Conservation (phyloP, 768 basidiomycete species). For the Mycena capillaripes region DNA sequence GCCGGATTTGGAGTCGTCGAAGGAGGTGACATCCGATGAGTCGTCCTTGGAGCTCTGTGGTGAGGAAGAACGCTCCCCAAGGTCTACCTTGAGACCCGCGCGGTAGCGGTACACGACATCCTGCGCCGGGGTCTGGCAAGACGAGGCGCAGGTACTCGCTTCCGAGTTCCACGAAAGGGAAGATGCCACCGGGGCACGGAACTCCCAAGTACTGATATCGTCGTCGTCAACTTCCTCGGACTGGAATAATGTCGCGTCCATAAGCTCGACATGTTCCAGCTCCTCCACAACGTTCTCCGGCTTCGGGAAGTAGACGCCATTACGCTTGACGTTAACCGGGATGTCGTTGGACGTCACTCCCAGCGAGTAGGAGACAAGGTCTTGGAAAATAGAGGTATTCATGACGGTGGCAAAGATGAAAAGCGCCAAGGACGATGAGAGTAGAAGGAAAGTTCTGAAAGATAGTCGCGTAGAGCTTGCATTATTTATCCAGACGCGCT, state of each 20-base stretch:
- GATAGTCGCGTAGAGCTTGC: not conserved
- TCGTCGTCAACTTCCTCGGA: slow-evolving; percentile 41
- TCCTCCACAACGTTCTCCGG: not conserved
- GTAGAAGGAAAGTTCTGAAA: slow-evolving; percentile 11
- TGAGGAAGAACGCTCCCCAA: slow-evolving; percentile 21
- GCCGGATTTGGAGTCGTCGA: slow-evolving; percentile 16
- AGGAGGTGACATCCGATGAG: not conserved
- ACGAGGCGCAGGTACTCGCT: slow-evolving; percentile 40
- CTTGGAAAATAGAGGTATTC: slow-evolving; percentile 31
- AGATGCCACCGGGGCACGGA: slow-evolving; percentile 44
- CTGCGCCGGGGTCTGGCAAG: slow-evolving; percentile 54
- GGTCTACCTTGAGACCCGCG: slow-evolving; percentile 47
- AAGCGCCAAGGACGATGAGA: slow-evolving; percentile 10
- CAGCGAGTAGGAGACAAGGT: slow-evolving; percentile 32
- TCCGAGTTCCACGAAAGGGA: slow-evolving; percentile 42
- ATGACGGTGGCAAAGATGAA: not conserved
- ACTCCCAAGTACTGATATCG: slow-evolving; percentile 54
- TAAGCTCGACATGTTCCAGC: slow-evolving; percentile 16
- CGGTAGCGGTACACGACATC: slow-evolving; percentile 55
- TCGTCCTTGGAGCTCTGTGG: not conserved
- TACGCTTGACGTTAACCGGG: slow-evolving; percentile 43
- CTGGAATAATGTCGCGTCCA: slow-evolving; percentile 17
- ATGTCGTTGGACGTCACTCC: slow-evolving; percentile 18
- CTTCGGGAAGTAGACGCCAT: slow-evolving; percentile 51
- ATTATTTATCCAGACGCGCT: slow-evolving; percentile 32